phyloP scores from a whole-genome alignment of 2,329 filamentous ascomycete genomes.

The Cercospora sojina region DNA sequence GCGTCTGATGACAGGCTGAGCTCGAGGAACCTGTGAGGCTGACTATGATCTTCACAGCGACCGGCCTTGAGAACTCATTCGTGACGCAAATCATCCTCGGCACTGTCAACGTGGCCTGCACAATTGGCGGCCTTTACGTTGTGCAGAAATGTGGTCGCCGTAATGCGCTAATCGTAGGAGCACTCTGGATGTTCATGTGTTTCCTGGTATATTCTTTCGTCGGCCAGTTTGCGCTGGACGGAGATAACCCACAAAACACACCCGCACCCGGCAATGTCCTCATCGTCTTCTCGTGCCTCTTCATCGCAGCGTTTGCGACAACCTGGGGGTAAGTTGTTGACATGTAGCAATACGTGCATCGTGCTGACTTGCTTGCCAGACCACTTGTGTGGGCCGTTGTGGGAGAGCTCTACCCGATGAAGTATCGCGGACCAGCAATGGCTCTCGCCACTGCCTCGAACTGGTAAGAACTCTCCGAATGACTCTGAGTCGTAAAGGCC shows the following conservation, averaged over 20 bases:
- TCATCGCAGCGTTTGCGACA: constrained; percentile 39
- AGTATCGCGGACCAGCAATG: constrained; percentile 47
- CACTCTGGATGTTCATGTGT: constrained; percentile 47
- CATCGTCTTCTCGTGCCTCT: constrained; percentile 41
- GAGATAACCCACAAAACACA: constrained; percentile 24
- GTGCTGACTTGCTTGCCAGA: background rate
- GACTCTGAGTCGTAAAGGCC: background rate
- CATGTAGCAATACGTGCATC: background rate
- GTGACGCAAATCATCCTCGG: constrained; percentile 50
- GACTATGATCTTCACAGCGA: constrained; percentile 42
- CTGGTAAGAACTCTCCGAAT: constrained; percentile 33
- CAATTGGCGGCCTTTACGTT: constrained; percentile 49
- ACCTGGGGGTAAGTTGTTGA: constrained; percentile 33
- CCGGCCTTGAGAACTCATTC: constrained; percentile 43
- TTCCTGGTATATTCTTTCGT: constrained; percentile 60
- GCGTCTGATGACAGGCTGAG: background rate
- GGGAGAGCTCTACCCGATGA: constrained; percentile 38
- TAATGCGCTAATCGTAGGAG: constrained; percentile 49
- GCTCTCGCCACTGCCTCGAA: constrained; percentile 47
- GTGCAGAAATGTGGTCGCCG: constrained; percentile 53
- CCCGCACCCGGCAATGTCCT: constrained; percentile 36
- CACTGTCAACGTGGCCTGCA: constrained; percentile 50
- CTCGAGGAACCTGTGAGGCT: background rate
- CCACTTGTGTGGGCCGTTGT: constrained; percentile 39
- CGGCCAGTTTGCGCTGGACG: constrained; percentile 32